phyloP scores from a whole-genome alignment of 2,329 filamentous ascomycete genomes.

The Pseudogymnoascus sp. region DNA sequence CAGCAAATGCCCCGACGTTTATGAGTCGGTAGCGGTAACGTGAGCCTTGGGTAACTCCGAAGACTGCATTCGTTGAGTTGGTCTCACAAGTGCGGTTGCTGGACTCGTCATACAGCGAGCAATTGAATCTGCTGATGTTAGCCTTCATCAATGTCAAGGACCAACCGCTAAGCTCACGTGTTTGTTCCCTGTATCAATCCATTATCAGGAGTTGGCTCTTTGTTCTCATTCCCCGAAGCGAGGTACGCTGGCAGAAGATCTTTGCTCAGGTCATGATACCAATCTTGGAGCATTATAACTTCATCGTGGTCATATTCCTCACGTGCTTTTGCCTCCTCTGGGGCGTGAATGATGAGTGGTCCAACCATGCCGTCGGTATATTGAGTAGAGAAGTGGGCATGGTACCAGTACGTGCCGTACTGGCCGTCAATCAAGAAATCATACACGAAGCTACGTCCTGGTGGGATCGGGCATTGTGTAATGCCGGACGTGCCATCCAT shows the following conservation, averaged over 20 bases:
- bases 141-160: neutral
- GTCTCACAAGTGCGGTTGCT: constrained; percentile 31
- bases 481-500: constrained; percentile 39
- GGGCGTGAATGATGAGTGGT: constrained; percentile 53
- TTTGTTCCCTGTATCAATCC: constrained; percentile 38
- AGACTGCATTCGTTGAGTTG: constrained; percentile 5
- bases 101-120: constrained; percentile 35
- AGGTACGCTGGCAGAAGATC: constrained; percentile 31
- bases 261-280: constrained; percentile 55
- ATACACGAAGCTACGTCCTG: constrained; percentile 29
- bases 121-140: constrained; percentile 15
- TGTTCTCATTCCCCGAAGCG: constrained; percentile 33
- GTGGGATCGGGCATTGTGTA: constrained; percentile 57
- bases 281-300: constrained; percentile 61
- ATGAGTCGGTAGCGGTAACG: constrained; percentile 54
- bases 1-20: constrained; percentile 63
- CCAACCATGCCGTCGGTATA: constrained; percentile 45
- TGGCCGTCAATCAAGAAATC: constrained; percentile 20
- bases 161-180: constrained; percentile 29
- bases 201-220: constrained; percentile 37
- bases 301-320: constrained; percentile 50
- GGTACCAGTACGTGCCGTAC: constrained; percentile 50
- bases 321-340: constrained; percentile 43
- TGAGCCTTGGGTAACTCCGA: constrained; percentile 1
- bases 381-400: constrained; percentile 47